Percentiles rank a stretch among this genome's conserved stretches.
phyloP scores from a whole-genome alignment of 768 basidiomycete genomes.

The Phanerodontia chrysosporium region DNA sequence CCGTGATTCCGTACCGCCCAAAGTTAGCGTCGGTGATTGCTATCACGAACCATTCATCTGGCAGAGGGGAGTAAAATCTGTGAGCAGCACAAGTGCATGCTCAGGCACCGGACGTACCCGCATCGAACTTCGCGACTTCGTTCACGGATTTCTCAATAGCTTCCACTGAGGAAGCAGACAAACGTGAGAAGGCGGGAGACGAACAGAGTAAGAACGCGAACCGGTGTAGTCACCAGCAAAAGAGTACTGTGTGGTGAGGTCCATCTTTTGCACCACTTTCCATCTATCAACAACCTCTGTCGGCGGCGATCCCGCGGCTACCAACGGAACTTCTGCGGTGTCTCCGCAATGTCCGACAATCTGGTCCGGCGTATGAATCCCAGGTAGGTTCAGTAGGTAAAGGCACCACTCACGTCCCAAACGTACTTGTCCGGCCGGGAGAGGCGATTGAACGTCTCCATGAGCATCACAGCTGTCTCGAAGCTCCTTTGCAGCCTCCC shows the following conservation, averaged over 20 bases:
- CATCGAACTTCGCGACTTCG: conserved; percentile 58
- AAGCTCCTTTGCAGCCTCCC: conserved; percentile 58
- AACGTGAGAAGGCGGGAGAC: conserved; percentile 4
- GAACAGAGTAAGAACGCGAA: conserved; percentile 20
- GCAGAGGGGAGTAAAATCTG: background rate
- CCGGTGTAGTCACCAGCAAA: conserved; percentile 67
- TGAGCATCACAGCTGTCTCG: conserved; percentile 72
- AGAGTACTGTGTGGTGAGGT: conserved; percentile 61
- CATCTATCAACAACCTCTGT: conserved; percentile 54
- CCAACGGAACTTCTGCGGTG: conserved; percentile 50
- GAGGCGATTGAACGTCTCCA: conserved; percentile 65
- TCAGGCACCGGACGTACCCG: conserved; percentile 33
- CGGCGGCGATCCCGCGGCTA: conserved; percentile 45
- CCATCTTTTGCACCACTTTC: conserved; percentile 70
- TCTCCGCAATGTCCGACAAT: conserved; percentile 69
- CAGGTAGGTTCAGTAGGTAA: background rate
- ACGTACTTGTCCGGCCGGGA: conserved; percentile 66
- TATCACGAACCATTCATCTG: conserved; percentile 71
- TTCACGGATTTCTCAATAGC: conserved; percentile 60
- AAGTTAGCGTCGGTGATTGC: conserved; percentile 73
- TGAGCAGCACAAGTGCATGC: background rate
- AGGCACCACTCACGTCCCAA: conserved; percentile 58
- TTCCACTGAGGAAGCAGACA: conserved; percentile 39
- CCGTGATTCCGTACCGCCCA: conserved; percentile 55
- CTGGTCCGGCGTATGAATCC: conserved; percentile 30